Evolutionary conservation across 306 rosid species (phyloP).

Genomic region (Corylus americana): DNA sequence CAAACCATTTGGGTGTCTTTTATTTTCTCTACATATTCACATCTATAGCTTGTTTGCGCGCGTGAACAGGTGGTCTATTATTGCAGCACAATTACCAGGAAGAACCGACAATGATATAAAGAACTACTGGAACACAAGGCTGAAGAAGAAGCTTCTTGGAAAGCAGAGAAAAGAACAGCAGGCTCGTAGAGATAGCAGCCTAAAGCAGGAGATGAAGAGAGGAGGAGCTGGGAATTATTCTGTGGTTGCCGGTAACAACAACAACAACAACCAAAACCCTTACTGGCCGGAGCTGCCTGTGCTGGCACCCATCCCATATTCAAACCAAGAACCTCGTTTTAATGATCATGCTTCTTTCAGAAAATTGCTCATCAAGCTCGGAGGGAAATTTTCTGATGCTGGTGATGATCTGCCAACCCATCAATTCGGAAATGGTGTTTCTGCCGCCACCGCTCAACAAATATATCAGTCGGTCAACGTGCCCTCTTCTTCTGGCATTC

Average conservation of each 20-base stretch:
- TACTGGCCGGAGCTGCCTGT: conserved; percentile 65
- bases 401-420: conserved; percentile 29
- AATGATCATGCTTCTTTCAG: conserved; percentile 59
- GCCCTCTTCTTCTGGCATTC: conserved; percentile 30
- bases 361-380: conserved; percentile 60
- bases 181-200: conserved; percentile 37
- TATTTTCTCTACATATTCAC: background rate
- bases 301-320: conserved; percentile 33
- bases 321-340: conserved; percentile 42
- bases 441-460: conserved; percentile 18
- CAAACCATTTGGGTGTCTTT: background rate
- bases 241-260: conserved; percentile 16
- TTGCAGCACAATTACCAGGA: conserved; percentile 89
- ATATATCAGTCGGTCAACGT: conserved; percentile 18
- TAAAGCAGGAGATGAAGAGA: conserved; percentile 43
- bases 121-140: conserved; percentile 93
- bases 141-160: conserved; percentile 84
- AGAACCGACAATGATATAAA: conserved; percentile 89
- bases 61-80: conserved; percentile 74
- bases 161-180: conserved; percentile 67
- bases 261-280: conserved; percentile 35
- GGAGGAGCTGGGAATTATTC: conserved; percentile 23
- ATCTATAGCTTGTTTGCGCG: background rate
- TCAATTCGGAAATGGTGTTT: conserved; percentile 20
- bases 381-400: conserved; percentile 58